Evolutionary conservation across 2,329 filamentous ascomycete species (phyloP).

Genomic region (Alternaria arborescens): DNA sequence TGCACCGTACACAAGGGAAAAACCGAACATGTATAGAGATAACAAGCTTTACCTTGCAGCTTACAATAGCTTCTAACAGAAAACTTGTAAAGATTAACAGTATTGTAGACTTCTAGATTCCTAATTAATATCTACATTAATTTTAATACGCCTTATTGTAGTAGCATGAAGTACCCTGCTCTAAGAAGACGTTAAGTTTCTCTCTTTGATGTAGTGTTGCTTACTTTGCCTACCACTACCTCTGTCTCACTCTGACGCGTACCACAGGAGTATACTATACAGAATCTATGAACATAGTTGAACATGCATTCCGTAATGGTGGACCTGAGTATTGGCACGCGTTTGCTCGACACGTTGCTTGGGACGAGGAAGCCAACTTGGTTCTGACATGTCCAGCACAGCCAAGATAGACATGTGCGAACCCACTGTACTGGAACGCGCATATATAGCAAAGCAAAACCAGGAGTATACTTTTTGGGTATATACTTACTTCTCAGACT

Average conservation of each 20-base stretch:
- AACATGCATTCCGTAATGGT: not conserved
- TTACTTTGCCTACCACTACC: not conserved
- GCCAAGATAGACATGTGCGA: not conserved
- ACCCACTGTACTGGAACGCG: not conserved
- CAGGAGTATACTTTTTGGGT: not conserved
- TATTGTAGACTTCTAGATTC: too few relatives aligned
- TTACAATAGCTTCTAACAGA: too few relatives aligned
- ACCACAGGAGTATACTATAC: not conserved
- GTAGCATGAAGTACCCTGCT: too few relatives aligned
- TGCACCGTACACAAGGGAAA: not conserved
- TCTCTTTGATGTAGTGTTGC: too few relatives aligned
- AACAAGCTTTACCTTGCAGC: too few relatives aligned
- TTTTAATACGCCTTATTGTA: too few relatives aligned
- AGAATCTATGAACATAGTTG: not conserved
- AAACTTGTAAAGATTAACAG: too few relatives aligned
- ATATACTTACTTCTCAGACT: not conserved
- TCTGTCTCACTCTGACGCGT: not conserved
- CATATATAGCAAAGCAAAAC: slow-evolving; percentile 15
- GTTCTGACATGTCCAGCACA: not conserved
- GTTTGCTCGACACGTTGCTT: slow-evolving; percentile 3
- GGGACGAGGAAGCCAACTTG: not conserved
- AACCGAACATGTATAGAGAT: too few relatives aligned
- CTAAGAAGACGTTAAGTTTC: too few relatives aligned
- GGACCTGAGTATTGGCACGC: not conserved
- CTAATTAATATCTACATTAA: too few relatives aligned